Evolutionary conservation across 345 rosid species (phyloP).

Genomic region (Moringa oleifera): DNA sequence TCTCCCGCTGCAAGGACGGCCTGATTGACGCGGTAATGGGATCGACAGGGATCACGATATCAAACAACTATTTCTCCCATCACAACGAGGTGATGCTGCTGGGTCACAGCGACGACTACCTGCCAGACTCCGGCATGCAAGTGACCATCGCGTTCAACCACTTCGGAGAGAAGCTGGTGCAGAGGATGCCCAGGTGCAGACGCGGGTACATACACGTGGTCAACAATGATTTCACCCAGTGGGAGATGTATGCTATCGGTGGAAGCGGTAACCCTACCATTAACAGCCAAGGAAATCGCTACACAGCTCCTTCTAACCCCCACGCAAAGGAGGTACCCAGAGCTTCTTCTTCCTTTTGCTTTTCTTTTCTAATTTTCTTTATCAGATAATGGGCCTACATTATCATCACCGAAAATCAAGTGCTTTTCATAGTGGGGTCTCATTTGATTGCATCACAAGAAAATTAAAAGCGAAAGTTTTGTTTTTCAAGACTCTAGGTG

Average conservation of each 20-base stretch:
- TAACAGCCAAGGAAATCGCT: constrained; percentile 93
- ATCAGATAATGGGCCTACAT: background rate
- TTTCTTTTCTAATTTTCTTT: background rate
- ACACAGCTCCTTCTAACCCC: constrained; percentile 70
- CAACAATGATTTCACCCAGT: constrained; percentile 83
- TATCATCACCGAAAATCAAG: constrained; percentile 19
- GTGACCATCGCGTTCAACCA: constrained; percentile 97
- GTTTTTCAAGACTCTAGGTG: background rate
- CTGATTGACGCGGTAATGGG: constrained; percentile 95
- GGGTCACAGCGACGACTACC: constrained; percentile 85
- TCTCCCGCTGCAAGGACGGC: constrained; percentile 91
- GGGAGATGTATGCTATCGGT: constrained; percentile 99
- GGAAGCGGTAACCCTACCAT: constrained; percentile 97
- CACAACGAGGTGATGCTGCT: constrained; percentile 97
- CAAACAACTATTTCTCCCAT: constrained; percentile 88
- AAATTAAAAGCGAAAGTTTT: no score
- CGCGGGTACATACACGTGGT: constrained; percentile 92
- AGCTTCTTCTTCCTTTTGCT: background rate
- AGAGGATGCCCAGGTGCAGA: constrained; percentile 92
- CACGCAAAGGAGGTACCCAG: constrained; percentile 79
- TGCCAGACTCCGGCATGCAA: constrained; percentile 91
- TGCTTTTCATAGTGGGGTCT: constrained; percentile 6
- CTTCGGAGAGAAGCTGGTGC: constrained; percentile 83
- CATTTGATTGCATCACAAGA: no score
- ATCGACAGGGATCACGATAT: constrained; percentile 84